phyloP scores from a whole-genome alignment of 2,329 filamentous ascomycete species.

The Penicillium sp. region DNA sequence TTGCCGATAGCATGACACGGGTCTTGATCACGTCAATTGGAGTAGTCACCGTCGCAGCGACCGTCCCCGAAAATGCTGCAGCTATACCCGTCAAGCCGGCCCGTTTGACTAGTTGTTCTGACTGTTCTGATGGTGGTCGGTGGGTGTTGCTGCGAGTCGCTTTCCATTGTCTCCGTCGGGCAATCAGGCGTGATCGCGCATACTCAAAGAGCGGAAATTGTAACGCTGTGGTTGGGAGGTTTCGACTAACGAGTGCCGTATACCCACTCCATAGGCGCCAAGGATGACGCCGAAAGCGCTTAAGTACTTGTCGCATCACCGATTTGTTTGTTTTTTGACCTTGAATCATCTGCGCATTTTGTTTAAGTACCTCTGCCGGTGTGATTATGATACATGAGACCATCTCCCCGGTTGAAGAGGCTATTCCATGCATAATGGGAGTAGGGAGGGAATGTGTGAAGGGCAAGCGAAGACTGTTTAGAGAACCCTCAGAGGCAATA shows the following conservation, averaged over 20 bases:
- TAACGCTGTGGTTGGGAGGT: constrained; percentile 81
- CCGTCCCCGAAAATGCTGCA: constrained; percentile 69
- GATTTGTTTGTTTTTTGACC: constrained; percentile 28
- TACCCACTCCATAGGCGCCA: constrained; percentile 68
- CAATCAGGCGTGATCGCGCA: constrained; percentile 56
- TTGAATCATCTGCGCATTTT: constrained; percentile 83
- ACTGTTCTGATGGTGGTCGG: constrained; percentile 9
- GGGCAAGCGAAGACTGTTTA: constrained; percentile 14
- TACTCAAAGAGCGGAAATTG: constrained; percentile 87
- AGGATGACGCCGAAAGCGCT: constrained; percentile 55
- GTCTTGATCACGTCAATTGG: constrained; percentile 90
- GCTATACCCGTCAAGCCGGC: constrained; percentile 69
- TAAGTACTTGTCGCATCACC: constrained; percentile 57
- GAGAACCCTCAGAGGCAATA: neutral
- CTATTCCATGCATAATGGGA: constrained; percentile 68
- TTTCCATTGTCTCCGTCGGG: constrained; percentile 40
- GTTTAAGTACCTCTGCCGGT: constrained; percentile 86
- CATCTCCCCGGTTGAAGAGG: constrained; percentile 75
- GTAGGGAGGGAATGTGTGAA: constrained; percentile 55
- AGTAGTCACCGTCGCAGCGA: constrained; percentile 79
- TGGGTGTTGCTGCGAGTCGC: constrained; percentile 5
- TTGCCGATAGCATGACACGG: constrained; percentile 74
- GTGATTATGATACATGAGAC: constrained; percentile 84
- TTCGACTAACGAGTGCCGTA: constrained; percentile 74
- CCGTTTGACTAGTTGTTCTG: constrained; percentile 58